A percentile compares a stretch with the other conserved stretches of the same genome.
These are phyloP conservation scores for Trypanosoma conorhini DNA, from an alignment of 208 protist species.

Conservation along the genomic window DNA sequence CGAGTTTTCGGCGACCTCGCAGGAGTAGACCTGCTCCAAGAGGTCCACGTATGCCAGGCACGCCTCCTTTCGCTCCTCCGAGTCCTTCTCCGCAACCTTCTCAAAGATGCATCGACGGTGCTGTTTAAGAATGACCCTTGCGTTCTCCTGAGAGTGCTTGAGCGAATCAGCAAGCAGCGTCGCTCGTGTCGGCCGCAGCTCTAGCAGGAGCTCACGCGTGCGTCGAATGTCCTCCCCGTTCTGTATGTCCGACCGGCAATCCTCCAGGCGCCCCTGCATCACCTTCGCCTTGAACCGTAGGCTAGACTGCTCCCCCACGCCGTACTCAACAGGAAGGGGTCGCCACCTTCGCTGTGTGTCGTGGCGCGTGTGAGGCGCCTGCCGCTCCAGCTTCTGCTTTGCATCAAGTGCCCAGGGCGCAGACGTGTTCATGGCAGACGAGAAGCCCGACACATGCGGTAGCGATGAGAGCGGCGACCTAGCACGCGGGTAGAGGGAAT, in stretches of 20 bases:
- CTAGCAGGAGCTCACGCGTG: conserved; percentile 44
- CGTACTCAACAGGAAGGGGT: conserved; percentile 43
- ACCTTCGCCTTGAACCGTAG: conserved; percentile 37
- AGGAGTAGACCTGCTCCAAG: conserved; percentile 34
- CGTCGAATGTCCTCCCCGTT: conserved; percentile 40
- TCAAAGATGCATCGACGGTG: conserved; percentile 47
- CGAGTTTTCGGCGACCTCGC: conserved; percentile 29
- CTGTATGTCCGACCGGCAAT: conserved; percentile 41
- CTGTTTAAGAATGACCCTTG: conserved; percentile 32
- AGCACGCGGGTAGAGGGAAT: not conserved
- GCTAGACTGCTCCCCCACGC: conserved; percentile 50
- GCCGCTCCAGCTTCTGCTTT: not conserved
- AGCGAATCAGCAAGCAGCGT: conserved; percentile 14
- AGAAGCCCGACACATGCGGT: not conserved
- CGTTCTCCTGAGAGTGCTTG: conserved; percentile 18
- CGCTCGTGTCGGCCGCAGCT: conserved; percentile 29
- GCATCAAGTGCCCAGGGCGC: not conserved
- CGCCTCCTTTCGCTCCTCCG: conserved; percentile 31
- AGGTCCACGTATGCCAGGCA: conserved; percentile 49
- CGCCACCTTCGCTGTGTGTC: conserved; percentile 1
- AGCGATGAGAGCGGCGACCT: not conserved
- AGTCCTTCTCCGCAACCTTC: conserved; percentile 36
- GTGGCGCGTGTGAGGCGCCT: not conserved
- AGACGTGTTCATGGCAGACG: not conserved
- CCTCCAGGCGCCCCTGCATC: conserved; percentile 29